Conservation (phyloP, 2,329 filamentous ascomycete genomes). For the Fusarium lateritium region DNA sequence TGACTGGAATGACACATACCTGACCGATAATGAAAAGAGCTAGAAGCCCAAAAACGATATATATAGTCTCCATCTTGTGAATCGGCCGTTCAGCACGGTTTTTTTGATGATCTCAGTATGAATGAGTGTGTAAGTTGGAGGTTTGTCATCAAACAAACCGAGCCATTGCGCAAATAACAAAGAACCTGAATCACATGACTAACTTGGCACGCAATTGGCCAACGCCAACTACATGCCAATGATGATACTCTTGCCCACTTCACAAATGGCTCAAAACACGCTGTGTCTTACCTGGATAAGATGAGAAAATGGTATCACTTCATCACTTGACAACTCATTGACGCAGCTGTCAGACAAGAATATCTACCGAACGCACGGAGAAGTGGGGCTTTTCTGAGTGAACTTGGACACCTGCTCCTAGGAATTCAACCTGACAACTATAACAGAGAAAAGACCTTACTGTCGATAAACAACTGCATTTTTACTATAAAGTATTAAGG, state of each 20-base stretch:
- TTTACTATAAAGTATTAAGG: no score
- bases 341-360: no score
- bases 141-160: neutral
- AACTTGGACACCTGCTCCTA: no score
- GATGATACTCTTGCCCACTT: neutral
- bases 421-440: no score
- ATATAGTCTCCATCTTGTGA: slow-evolving; percentile 39
- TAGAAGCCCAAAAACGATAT: slow-evolving; percentile 40
- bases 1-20: slow-evolving; percentile 11
- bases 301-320: no score
- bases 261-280: no score
- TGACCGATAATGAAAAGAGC: slow-evolving; percentile 33
- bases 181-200: slow-evolving; percentile 24
- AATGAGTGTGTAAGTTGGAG: neutral
- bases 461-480: no score
- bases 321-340: no score
- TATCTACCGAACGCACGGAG: no score
- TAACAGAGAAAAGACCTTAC: no score
- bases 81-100: neutral
- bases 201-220: neutral
- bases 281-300: no score
- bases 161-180: neutral
- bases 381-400: no score
- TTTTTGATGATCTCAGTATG: neutral
- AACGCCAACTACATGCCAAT: neutral